Evolutionary conservation across 768 basidiomycete species (phyloP), one percentile per base, ranked within the genome.

Genomic region (Pleurotus sapidus): DNA sequence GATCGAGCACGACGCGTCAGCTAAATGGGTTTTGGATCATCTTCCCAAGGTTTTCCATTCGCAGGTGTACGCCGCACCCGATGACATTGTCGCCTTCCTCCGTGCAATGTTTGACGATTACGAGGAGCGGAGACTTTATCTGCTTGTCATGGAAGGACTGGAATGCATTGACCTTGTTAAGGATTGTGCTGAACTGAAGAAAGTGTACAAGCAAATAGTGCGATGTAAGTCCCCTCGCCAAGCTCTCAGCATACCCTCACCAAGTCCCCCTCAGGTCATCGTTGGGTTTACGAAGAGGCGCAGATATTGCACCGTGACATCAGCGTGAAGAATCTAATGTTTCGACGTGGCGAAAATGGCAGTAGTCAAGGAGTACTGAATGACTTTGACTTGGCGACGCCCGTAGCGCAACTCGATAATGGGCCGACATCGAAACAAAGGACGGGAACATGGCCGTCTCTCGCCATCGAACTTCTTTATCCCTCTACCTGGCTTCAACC

Each of bases 371-470:
- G 51, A 0, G 51, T 54, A 8, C 39, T 54, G 17, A 54, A 54
- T 14, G 51, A 54, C 39, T 54, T 54, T 24, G 51, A 54, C 23
- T 38, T 54, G 39, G 51, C 51, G 20, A 54, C 39, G 3, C 17
- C 15, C 37, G 38, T 2, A 12, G 14, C 15, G 7, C 15, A 39
- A 7, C 38, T 30, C 51, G 24, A 20, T 11, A 9, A 39, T 3
- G 51, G 51, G 20, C 38, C 51, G 3, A 40, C 11, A 5, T 54
- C 51, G 2, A 39, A n/a, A 42, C 51, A 54, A 23, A 40, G 51
- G 23, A 54, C 51, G 3, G 51, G 51, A n/a, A 54, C 51, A 11
- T 39, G 51, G 20, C 34, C 39, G n/a, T 54, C 5, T 17, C 23
- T 54, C 39, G 51, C 51, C 12, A 20, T 54, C 17, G 51, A 54